Conservation (phyloP, 192 early-diverging fungal genomes). For the Lunasporangiospora selenospora region DNA sequence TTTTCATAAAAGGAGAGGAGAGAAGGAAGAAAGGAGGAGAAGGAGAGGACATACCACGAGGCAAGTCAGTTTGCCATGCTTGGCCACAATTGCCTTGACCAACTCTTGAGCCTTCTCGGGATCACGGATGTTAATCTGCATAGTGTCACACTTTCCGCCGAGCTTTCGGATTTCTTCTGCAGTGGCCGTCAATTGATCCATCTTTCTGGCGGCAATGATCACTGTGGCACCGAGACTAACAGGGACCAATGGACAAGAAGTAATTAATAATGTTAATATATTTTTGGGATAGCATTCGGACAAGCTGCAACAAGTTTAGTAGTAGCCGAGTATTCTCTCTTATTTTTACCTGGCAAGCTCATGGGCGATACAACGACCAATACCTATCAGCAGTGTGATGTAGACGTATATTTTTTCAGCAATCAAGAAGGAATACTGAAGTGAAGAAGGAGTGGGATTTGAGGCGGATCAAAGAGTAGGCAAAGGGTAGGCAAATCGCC, state of each 20-base stretch:
- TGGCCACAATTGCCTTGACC: conserved; percentile 41
- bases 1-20: not conserved
- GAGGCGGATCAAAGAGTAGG: too few species aligned
- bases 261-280: too few species aligned
- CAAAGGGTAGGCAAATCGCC: too few species aligned
- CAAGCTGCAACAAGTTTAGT: too few species aligned
- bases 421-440: too few species aligned
- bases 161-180: conserved; percentile 46
- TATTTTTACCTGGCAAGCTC: conserved; percentile 49
- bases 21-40: not conserved
- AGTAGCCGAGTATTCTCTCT: too few species aligned
- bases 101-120: conserved; percentile 29
- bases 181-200: conserved; percentile 40
- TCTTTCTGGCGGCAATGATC: conserved; percentile 53
- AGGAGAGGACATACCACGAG: conserved; percentile 13
- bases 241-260: too few species aligned
- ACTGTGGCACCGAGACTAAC: conserved; percentile 57
- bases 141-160: conserved; percentile 39
- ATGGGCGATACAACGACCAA: conserved; percentile 52
- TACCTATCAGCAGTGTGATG: too few species aligned
- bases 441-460: too few species aligned
- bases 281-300: too few species aligned
- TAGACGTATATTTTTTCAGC: too few species aligned
- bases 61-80: conserved; percentile 41
- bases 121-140: conserved; percentile 50